Conservation (phyloP, 1,139 yeast genomes). For the Saccharomyces hybrid region DNA sequence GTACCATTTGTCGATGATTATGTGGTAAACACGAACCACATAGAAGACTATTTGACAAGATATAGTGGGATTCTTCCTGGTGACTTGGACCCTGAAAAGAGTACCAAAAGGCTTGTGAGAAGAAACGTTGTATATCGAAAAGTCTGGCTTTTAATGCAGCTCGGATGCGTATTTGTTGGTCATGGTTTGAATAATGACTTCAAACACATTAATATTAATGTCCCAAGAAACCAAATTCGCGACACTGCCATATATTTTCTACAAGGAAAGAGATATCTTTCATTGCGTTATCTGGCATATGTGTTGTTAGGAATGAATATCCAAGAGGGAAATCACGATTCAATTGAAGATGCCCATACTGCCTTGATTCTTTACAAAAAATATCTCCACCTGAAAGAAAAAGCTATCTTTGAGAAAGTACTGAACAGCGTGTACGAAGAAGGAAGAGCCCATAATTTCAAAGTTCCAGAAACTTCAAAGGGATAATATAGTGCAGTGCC, state of each 20-base stretch:
- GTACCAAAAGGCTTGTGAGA: constrained; percentile 68
- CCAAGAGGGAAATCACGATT: constrained; percentile 91
- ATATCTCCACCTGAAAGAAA: constrained; percentile 52
- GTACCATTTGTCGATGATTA: constrained; percentile 90
- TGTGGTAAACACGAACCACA: constrained; percentile 62
- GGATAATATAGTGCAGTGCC: not conserved
- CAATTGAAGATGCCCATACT: constrained; percentile 89
- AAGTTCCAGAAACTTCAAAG: constrained; percentile 39
- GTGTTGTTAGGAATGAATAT: constrained; percentile 66
- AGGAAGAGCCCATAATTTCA: constrained; percentile 57
- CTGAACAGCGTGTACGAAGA: constrained; percentile 66
- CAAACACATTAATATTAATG: constrained; percentile 83
- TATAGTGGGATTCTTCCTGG: constrained; percentile 92
- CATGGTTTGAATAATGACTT: constrained; percentile 91
- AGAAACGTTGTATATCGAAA: constrained; percentile 80
- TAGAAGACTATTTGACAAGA: constrained; percentile 80
- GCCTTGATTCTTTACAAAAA: constrained; percentile 74
- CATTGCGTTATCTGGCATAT: constrained; percentile 86
- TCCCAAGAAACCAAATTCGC: constrained; percentile 75
- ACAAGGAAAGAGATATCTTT: constrained; percentile 63
- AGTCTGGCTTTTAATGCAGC: constrained; percentile 77
- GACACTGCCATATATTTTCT: constrained; percentile 83
- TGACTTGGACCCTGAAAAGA: constrained; percentile 66
- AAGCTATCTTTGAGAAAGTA: constrained; percentile 53
- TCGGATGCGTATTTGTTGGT: constrained; percentile 91